Percentiles rank a stretch among this genome's conserved stretches.
phyloP scores from a whole-genome alignment of 164 flowering plant species.

The Vitis vinifera region DNA sequence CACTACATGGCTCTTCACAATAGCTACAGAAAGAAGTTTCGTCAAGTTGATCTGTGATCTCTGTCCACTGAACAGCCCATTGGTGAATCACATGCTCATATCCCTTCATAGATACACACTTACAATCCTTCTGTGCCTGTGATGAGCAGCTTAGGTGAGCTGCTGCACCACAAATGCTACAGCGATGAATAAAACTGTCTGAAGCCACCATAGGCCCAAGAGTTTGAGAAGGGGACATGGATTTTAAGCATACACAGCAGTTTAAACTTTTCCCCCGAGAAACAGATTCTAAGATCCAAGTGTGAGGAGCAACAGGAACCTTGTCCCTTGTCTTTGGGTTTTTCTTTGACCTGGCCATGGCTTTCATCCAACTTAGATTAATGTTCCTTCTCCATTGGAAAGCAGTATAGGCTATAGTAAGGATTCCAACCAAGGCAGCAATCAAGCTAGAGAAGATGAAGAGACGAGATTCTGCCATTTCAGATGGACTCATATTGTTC shows the following conservation, averaged over 20 bases:
- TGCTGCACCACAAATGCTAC: conserved; percentile 80
- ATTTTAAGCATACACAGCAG: conserved; percentile 91
- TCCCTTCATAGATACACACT: conserved; percentile 86
- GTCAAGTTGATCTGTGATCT: conserved; percentile 73
- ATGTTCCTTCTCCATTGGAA: conserved; percentile 93
- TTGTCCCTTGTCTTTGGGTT: conserved; percentile 70
- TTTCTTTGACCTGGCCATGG: conserved; percentile 87
- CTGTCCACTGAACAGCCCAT: conserved; percentile 94
- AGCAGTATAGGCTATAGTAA: conserved; percentile 79
- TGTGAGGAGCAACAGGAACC: conserved; percentile 67
- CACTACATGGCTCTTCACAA: conserved; percentile 95
- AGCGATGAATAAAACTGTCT: conserved; percentile 67
- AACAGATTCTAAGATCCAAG: conserved; percentile 70
- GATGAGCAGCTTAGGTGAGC: conserved; percentile 80
- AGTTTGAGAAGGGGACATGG: conserved; percentile 70
- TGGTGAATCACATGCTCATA: conserved; percentile 76
- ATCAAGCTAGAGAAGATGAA: conserved; percentile 58
- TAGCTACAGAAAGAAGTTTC: conserved; percentile 78
- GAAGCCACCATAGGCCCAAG: conserved; percentile 73
- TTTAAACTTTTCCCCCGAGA: conserved; percentile 78
- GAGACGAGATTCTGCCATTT: conserved; percentile 57
- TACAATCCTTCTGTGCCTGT: conserved; percentile 86
- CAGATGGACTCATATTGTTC: conserved; percentile 38
- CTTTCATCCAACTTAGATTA: conserved; percentile 88
- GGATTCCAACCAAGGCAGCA: conserved; percentile 72